A percentile compares a stretch with the other conserved stretches of the same genome.
Conservation (phyloP, 2,329 filamentous ascomycete genomes). For the Aureobasidium mangrovei region DNA sequence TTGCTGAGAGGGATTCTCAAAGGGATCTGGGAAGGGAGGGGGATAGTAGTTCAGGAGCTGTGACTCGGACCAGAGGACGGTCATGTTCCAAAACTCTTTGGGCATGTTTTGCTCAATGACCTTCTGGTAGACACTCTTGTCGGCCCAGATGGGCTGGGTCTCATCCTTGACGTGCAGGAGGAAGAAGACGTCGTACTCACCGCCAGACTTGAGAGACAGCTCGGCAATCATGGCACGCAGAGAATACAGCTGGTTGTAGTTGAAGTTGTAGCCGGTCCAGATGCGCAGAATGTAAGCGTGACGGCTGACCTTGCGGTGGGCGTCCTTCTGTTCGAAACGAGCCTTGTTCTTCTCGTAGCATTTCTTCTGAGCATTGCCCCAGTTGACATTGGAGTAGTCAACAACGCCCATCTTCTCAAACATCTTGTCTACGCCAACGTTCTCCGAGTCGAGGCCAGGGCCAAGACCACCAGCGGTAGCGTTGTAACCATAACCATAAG, state of each 20-base stretch:
- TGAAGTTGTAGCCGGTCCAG: slow-evolving; percentile 75
- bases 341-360: slow-evolving; percentile 42
- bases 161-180: slow-evolving; percentile 78
- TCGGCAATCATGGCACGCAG: slow-evolving; percentile 78
- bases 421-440: slow-evolving; percentile 38
- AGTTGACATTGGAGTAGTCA: slow-evolving; percentile 41
- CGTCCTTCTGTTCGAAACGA: slow-evolving; percentile 32
- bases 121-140: slow-evolving; percentile 57
- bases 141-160: slow-evolving; percentile 67
- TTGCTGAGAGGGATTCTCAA: slow-evolving; percentile 49
- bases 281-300: slow-evolving; percentile 79
- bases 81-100: slow-evolving; percentile 78
- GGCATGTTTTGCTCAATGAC: slow-evolving; percentile 63
- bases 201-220: slow-evolving; percentile 68
- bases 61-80: slow-evolving; percentile 85
- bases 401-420: slow-evolving; percentile 42
- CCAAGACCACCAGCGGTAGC: slow-evolving; percentile 41
- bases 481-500: slow-evolving; percentile 44
- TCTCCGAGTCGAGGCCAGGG: slow-evolving; percentile 35
- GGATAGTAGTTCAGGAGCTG: slow-evolving; percentile 91
- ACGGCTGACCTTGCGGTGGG: slow-evolving; percentile 41
- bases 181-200: slow-evolving; percentile 78
- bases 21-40: slow-evolving; percentile 70
- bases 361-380: slow-evolving; percentile 39
- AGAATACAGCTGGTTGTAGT: slow-evolving; percentile 69